phyloP scores from a whole-genome alignment of 106 monocot genomes.

The Posidonia australis region DNA sequence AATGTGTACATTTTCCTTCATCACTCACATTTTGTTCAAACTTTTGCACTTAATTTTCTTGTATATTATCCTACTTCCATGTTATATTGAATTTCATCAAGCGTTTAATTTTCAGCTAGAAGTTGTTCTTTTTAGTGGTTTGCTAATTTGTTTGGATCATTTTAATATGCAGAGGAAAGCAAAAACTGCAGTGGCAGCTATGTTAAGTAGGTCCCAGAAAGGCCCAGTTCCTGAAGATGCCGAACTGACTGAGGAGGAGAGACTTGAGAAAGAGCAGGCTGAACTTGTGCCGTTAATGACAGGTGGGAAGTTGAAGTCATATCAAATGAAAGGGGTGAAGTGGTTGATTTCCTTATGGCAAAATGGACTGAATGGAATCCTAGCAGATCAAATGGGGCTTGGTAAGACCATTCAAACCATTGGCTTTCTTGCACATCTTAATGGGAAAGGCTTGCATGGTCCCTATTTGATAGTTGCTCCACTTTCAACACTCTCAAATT shows the following conservation, averaged over 20 bases:
- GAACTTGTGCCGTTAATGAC: slow-evolving; percentile 87
- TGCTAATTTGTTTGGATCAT: background rate
- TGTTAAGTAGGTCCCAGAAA: slow-evolving; percentile 69
- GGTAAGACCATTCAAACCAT: slow-evolving; percentile 97
- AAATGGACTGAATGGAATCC: slow-evolving; percentile 94
- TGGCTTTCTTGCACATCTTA: slow-evolving; percentile 92
- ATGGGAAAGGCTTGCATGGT: slow-evolving; percentile 81
- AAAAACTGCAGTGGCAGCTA: slow-evolving; percentile 83
- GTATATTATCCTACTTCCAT: too few relatives aligned
- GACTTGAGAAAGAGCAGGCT: slow-evolving; percentile 60
- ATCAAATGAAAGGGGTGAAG: slow-evolving; percentile 92
- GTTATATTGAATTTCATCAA: too few relatives aligned
- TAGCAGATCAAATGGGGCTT: slow-evolving; percentile 98
- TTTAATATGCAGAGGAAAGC: slow-evolving; percentile 37
- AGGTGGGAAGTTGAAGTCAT: slow-evolving; percentile 80
- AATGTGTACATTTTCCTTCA: too few relatives aligned
- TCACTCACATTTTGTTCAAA: too few relatives aligned
- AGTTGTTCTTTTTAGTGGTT: background rate
- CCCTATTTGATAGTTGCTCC: slow-evolving; percentile 92
- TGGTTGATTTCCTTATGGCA: slow-evolving; percentile 98
- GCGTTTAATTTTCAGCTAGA: background rate
- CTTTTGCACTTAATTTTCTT: too few relatives aligned
- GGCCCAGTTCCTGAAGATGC: slow-evolving; percentile 43
- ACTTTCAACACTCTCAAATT: slow-evolving; percentile 94
- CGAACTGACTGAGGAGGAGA: slow-evolving; percentile 60